Percentiles rank a stretch among this genome's conserved stretches.
These are phyloP conservation scores for Microbotryum scabiosae DNA, from an alignment of 1,284 basidiomycete genomes.

Conservation along the genomic window DNA sequence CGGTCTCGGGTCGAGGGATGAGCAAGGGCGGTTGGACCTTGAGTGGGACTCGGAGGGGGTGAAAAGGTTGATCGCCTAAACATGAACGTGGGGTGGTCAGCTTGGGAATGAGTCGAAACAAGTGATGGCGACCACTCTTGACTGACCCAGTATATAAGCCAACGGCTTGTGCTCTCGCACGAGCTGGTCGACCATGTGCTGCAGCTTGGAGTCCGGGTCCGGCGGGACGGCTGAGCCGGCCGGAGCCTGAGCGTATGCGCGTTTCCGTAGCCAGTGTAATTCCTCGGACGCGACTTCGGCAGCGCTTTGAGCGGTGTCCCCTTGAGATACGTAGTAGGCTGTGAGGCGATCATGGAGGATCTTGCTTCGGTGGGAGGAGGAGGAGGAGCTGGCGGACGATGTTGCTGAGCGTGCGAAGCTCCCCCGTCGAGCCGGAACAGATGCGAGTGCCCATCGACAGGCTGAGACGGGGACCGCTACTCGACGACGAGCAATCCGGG, in stretches of 20 bases:
- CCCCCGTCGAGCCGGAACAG: too few relatives aligned
- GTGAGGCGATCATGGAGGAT: too few relatives aligned
- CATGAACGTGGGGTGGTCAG: conserved; percentile 8
- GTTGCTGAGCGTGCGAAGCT: too few relatives aligned
- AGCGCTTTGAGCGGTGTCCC: not conserved
- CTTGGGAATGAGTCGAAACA: conserved; percentile 6
- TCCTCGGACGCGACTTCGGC: conserved; percentile 6
- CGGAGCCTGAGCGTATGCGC: not conserved
- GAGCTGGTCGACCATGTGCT: conserved; percentile 19
- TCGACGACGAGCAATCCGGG: too few relatives aligned
- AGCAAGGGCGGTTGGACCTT: conserved; percentile 64
- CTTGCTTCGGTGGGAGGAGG: too few relatives aligned
- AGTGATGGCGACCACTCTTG: not conserved
- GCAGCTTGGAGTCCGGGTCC: not conserved
- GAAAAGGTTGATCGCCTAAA: conserved; percentile 78
- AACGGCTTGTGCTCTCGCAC: conserved; percentile 60
- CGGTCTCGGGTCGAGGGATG: conserved; percentile 87
- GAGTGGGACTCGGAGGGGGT: conserved; percentile 55
- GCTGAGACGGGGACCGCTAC: too few relatives aligned
- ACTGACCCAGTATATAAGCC: conserved; percentile 79
- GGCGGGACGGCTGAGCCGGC: not conserved
- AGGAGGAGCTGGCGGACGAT: too few relatives aligned
- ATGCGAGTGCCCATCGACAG: too few relatives aligned
- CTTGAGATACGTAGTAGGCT: conserved; percentile 1
- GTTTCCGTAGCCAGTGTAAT: conserved; percentile 7